phyloP scores from a whole-genome alignment of 768 basidiomycete species.

The Lactarius trivialis region DNA sequence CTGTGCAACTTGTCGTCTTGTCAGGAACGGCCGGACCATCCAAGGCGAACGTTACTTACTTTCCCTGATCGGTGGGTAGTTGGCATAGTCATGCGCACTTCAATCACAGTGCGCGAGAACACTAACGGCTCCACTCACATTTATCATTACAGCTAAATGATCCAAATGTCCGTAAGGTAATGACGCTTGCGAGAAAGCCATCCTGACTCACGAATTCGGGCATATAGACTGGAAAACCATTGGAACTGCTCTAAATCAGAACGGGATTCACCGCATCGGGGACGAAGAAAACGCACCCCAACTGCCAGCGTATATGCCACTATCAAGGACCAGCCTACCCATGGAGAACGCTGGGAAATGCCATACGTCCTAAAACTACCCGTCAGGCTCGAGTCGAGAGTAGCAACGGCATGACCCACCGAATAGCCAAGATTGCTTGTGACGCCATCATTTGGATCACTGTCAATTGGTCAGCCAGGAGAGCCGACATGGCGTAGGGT shows the following conservation, averaged over 20 bases:
- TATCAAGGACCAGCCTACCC: slow-evolving; percentile 36
- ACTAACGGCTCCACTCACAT: neutral
- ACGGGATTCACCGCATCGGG: slow-evolving; percentile 19
- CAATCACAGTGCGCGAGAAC: neutral
- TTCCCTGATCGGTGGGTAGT: slow-evolving; percentile 29
- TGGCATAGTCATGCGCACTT: neutral
- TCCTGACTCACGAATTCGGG: slow-evolving; percentile 40
- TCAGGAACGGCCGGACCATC: neutral
- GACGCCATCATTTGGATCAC: slow-evolving; percentile 60
- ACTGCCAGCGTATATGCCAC: slow-evolving; percentile 36
- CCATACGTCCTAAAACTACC: slow-evolving; percentile 44
- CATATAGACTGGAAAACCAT: slow-evolving; percentile 49
- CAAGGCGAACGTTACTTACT: slow-evolving; percentile 26
- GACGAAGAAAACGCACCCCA: slow-evolving; percentile 33
- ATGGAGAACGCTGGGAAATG: slow-evolving; percentile 42
- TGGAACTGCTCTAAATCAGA: slow-evolving; percentile 35
- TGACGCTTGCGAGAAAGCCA: neutral
- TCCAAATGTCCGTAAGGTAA: slow-evolving; percentile 13
- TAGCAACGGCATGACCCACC: slow-evolving; percentile 32
- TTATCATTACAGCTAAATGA: slow-evolving; percentile 7
- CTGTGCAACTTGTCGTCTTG: slow-evolving; percentile 41
- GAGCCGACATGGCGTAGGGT: neutral
- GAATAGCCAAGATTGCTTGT: slow-evolving; percentile 55
- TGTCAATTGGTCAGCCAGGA: slow-evolving; percentile 24
- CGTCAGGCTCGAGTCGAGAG: neutral